Conservation (phyloP, 331 rosid species). For the Rosa hybrid region DNA sequence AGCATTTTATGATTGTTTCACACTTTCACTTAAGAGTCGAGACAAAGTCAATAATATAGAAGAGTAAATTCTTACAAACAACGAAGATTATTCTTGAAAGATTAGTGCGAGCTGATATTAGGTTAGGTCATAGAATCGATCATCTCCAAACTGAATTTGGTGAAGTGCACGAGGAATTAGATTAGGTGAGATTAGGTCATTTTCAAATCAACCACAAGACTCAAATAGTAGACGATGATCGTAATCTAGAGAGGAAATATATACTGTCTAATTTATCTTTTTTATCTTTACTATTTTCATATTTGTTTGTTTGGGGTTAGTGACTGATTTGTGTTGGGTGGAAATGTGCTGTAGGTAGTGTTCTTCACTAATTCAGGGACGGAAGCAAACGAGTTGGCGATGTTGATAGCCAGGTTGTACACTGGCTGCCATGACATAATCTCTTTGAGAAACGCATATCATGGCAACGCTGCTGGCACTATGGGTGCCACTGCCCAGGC, state of each 20-base stretch:
- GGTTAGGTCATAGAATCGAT: too few species aligned
- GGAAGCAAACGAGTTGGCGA: slow-evolving; percentile 93
- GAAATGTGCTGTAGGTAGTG: slow-evolving; percentile 55
- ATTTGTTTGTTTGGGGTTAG: not conserved
- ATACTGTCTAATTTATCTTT: too few species aligned
- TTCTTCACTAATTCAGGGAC: slow-evolving; percentile 97
- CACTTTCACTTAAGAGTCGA: too few species aligned
- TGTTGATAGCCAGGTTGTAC: slow-evolving; percentile 71
- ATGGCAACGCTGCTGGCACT: slow-evolving; percentile 87
- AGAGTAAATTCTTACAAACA: too few species aligned
- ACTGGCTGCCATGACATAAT: slow-evolving; percentile 84
- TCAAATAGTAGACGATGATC: not conserved
- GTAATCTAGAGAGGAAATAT: not conserved
- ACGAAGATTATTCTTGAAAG: too few species aligned
- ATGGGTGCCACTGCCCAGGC: slow-evolving; percentile 97
- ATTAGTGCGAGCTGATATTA: too few species aligned
- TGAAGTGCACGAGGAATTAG: too few species aligned
- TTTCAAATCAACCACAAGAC: not conserved
- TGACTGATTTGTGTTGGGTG: not conserved
- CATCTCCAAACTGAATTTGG: too few species aligned
- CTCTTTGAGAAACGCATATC: slow-evolving; percentile 85
- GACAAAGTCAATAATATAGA: too few species aligned
- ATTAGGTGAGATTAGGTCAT: not conserved
- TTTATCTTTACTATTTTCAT: not conserved
- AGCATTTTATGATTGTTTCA: too few species aligned